Evolutionary conservation across 257 asterid genomes (phyloP), one percentile per base, ranked within the genome.

Genomic region (Plantago ovata): DNA sequence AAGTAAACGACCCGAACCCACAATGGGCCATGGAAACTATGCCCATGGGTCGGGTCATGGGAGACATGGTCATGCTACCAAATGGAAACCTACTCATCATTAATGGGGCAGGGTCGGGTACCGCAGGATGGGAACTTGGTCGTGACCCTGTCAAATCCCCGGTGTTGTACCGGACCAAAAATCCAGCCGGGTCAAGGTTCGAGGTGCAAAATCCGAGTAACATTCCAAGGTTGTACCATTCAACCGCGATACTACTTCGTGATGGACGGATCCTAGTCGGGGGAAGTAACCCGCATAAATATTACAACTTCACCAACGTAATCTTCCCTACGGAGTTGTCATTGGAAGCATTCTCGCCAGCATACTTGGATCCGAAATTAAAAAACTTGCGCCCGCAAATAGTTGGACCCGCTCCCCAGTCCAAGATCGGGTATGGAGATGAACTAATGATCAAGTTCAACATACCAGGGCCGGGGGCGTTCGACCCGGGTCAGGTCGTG

Each of bases 21-120:
- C 41, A 62, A 13, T 82, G 90, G 90, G 60, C n/a, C 14, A 39
- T 70, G 75, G 84, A 81, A 70, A 65, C 71, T 28, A 77, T 80
- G 87, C 84, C 84, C 5, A 15, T 41, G 13, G 66, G 70, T 7
- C 70, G 87, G 41, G 79, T 77, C 67, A 81, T 81, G 87, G 78
- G 81, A 5, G 87, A 81, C 41, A 77, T 81, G 87, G 68, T 75
- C 3, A 52, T 75, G 6, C 33, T 81, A 36, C 87, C 87, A 0
- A 64, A 77, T 10, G 84, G 76, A 0, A 10, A 72, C 2, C 81
- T 75, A 21, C 58, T 81, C 70, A 74, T 81, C 23, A 58, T 81
- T 0, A 81, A 81, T 1, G 87, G 87, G 14, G 87, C 74, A 0
- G 70, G 57, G 0, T 22, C 56, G n/a, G 87, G 87, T 15, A 53